Percentiles rank a stretch among this genome's conserved stretches.
phyloP scores from a whole-genome alignment of 805 yeast genomes.

The Saturnispora besseyi region DNA sequence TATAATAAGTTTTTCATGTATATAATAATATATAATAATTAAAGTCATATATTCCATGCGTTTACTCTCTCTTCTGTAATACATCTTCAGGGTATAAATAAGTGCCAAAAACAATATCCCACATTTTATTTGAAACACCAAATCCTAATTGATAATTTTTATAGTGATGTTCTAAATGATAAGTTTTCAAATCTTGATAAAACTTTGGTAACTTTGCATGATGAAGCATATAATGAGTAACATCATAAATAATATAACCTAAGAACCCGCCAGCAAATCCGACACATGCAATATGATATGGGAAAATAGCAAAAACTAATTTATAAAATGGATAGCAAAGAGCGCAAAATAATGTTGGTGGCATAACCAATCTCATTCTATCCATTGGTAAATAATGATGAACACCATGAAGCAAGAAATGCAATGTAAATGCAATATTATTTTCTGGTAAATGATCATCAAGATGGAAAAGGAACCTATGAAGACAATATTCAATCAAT shows the following conservation, averaged over 20 bases:
- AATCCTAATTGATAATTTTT: slow-evolving; percentile 94
- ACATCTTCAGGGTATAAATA: slow-evolving; percentile 45
- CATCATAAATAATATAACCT: slow-evolving; percentile 88
- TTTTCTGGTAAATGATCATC: slow-evolving; percentile 81
- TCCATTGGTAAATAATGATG: slow-evolving; percentile 99
- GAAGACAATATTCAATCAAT: slow-evolving; percentile 76
- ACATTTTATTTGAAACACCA: slow-evolving; percentile 88
- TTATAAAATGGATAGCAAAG: slow-evolving; percentile 75
- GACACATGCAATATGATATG: slow-evolving; percentile 77
- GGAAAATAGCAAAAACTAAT: slow-evolving; percentile 66
- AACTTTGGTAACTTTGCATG: slow-evolving; percentile 74
- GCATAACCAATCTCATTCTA: slow-evolving; percentile 84
- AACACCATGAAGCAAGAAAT: slow-evolving; percentile 88
- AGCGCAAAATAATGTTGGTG: slow-evolving; percentile 74
- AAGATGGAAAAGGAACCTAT: slow-evolving; percentile 88
- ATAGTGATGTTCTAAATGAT: slow-evolving; percentile 96
- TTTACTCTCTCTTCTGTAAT: slow-evolving; percentile 32
- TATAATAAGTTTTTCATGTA: neutral
- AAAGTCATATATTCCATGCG: neutral
- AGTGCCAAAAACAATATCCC: slow-evolving; percentile 91
- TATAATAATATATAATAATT: neutral
- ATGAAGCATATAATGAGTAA: slow-evolving; percentile 90
- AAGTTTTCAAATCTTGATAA: slow-evolving; percentile 72
- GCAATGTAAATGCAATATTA: slow-evolving; percentile 65
- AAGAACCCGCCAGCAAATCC: slow-evolving; percentile 94